Evolutionary conservation across 768 basidiomycete genomes (phyloP).

Genomic region (Coprinellus micaceus): DNA sequence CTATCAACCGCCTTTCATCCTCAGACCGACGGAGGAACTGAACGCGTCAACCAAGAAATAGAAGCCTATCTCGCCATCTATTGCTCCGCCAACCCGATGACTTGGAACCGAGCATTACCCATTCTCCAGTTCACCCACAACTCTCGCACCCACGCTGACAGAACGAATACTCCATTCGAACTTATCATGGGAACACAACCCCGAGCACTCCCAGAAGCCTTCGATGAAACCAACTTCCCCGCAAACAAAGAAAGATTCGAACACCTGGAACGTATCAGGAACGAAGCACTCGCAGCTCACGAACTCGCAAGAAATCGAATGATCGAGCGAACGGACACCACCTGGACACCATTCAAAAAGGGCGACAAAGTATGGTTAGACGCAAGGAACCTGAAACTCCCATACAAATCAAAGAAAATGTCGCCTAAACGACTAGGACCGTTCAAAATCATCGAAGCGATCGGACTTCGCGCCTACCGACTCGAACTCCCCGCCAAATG

Average conservation of each 20-base stretch:
- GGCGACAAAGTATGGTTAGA: too few relatives aligned
- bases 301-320: conserved; percentile 5
- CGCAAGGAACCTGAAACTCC: too few relatives aligned
- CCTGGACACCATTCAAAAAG: neutral
- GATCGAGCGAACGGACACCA: neutral
- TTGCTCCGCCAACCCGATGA: conserved; percentile 16
- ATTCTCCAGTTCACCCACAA: conserved; percentile 19
- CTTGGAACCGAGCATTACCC: conserved; percentile 5
- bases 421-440: too few relatives aligned
- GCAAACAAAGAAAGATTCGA: conserved; percentile 1
- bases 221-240: conserved; percentile 7
- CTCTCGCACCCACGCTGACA: conserved; percentile 10
- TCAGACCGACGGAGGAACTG: too few relatives aligned
- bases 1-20: too few relatives aligned
- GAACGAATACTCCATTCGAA: conserved; percentile 17
- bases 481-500: neutral
- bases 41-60: too few relatives aligned
- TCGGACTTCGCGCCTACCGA: neutral
- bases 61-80: conserved; percentile 17
- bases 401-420: too few relatives aligned
- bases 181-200: conserved; percentile 14
- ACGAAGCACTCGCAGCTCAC: conserved; percentile 17
- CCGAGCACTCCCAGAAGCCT: conserved; percentile 3
- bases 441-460: too few relatives aligned
- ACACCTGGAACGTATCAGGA: neutral